Base-by-base conservation (phyloP, 164 flowering plant genomes). In the Piper betle region DNA sequence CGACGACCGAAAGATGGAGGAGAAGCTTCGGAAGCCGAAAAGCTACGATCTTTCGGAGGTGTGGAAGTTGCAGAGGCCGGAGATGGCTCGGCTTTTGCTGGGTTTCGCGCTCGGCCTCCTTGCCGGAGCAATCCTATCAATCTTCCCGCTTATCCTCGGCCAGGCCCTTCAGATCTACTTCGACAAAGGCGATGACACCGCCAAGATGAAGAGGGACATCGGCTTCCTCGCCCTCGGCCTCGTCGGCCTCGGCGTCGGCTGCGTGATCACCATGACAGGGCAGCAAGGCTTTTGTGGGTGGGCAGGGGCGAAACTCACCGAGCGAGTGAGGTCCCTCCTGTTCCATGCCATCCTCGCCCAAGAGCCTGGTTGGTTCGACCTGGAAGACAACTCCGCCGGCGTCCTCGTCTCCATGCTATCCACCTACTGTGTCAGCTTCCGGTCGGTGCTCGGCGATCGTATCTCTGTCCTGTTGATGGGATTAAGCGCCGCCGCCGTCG, bases 351-450 rank as follows among this genome's bases (percentile, higher is more conserved):
- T 84, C 55, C 67, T 86, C 11, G 81, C 66, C 53, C 94, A 86
- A 73, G 90, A 86, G 57, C 89, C 89, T 0, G 88, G 94, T 40
- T 86, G 94, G 88, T 87, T 87, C 37, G 90, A 84, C 70, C 68
- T 75, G 33, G 78, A 75, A 3, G 83, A 87, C 58, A 87, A 87
- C 57, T 83, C 88, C 6, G 75, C 77, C 4, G 90, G 86, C 46
- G 59, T 79, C 4, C 88, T 84, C 13, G 78, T 83, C 20, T 83
- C 88, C 12, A 79, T 77, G 71, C 84, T 84, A 46, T 78, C 88
- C 3, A 61, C 66, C 37, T 87, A 84, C 59, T 77, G 75, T 41
- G 50, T 81, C 15, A 79, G 77, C 61, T 87, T 82, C 53, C 70
- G 91, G 0, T 79, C 90, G 9, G 81, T 84, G 12, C 82, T 84